Conservation (phyloP, 257 asterid species). For the Oldenlandia corymbosa region DNA sequence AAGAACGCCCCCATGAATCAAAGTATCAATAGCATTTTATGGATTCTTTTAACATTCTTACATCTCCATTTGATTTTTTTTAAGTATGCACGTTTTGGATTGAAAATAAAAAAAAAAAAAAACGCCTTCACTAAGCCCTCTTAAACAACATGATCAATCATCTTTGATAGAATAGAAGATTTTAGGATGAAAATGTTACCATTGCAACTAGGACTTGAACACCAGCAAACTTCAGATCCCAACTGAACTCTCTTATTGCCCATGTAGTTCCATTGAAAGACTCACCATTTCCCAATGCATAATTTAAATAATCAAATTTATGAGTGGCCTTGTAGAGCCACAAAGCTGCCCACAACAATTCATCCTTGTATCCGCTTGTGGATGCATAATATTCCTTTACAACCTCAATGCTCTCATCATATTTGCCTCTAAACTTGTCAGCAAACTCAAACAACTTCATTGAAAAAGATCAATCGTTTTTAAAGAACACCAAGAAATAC, state of each 20-base stretch:
- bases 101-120: too few species aligned
- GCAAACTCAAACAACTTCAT: conserved; percentile 81
- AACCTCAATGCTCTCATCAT: conserved; percentile 59
- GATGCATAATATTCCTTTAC: conserved; percentile 81
- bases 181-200: conserved; percentile 32
- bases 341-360: conserved; percentile 89
- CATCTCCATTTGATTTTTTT: too few species aligned
- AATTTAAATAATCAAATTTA: conserved; percentile 41
- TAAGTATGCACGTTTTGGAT: too few species aligned
- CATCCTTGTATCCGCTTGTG: conserved; percentile 84
- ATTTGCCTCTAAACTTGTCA: conserved; percentile 67
- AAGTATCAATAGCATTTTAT: too few species aligned
- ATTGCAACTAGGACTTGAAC: conserved; percentile 61
- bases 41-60: too few species aligned
- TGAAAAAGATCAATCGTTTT: too few species aligned
- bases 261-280: conserved; percentile 82
- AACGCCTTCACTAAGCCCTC: too few species aligned
- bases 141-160: too few species aligned
- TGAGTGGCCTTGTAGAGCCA: conserved; percentile 91
- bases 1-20: too few species aligned
- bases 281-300: conserved; percentile 46
- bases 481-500: too few species aligned
- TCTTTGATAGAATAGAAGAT: too few species aligned
- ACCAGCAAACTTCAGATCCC: conserved; percentile 96
- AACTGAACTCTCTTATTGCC: conserved; percentile 80